Base-by-base conservation (phyloP, 2,329 filamentous ascomycete genomes). In the Fusarium proliferatum region DNA sequence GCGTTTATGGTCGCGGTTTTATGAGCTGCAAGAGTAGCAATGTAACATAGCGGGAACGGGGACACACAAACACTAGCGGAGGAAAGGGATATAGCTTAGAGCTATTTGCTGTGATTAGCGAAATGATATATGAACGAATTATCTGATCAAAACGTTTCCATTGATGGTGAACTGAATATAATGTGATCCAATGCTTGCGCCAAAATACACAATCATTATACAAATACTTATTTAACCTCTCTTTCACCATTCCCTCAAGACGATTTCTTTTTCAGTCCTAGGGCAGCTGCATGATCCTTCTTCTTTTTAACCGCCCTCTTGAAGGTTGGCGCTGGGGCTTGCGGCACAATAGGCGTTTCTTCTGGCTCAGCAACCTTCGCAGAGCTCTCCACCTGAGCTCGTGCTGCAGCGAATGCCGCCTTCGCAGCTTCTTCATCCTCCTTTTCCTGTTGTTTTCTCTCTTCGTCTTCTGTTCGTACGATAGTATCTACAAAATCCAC, bases 201-300 rank as follows among this genome's bases (percentile, higher is more conserved):
- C 36, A 2, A 10, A 11, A 21, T 2, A 19, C 15, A 23, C 34
- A 5, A 41, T 23, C 13, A 8, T 48, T 15, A 10, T 5, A 23
- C 10, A 28, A 21, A 4, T 17, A 30, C 17, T 13, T 3, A 9
- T 13, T 1, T 41, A 2, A 6, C 7, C 4, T 3, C 15, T 3
- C 2, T 2, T 12, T 23, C 5, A 6, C 10, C 2, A 19, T 33
- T 16, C 5, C 3, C 15, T 55, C 15, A 85, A 21, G 88, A 85
- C 10, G n/a, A n/a, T 83, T 95, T 96, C 87, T 94, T 96, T 86
- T 97, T 98, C 77, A 98, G 95, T 2, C 95, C 95, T 55, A 97
- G 82, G 28, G 91, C 85, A 19, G 92, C 91, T 2, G 90, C 86
- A 64, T 93, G 89, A 67, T 96, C 91, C 82, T 96, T 97, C 85